These are phyloP conservation scores for Pseudohalonectria lignicola DNA, from an alignment of 2,329 filamentous ascomycete species.

Conservation along the genomic window DNA sequence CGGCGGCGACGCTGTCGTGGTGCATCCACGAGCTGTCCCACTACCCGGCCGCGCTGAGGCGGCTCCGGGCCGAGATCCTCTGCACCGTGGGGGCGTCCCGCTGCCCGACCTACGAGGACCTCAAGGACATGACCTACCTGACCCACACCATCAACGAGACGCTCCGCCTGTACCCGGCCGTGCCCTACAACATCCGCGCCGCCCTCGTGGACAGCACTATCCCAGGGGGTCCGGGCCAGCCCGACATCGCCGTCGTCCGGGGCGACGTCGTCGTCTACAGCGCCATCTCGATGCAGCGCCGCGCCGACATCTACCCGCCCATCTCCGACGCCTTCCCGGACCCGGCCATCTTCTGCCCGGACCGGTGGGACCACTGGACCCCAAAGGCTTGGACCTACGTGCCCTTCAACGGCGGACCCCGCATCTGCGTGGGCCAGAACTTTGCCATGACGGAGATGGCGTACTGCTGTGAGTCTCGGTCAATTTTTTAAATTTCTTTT, in stretches of 20 bases:
- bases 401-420: constrained; percentile 25
- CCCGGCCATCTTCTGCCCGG: constrained; percentile 15
- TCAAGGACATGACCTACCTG: constrained; percentile 37
- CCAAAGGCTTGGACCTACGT: constrained; percentile 21
- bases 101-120: constrained; percentile 33
- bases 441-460: constrained; percentile 49
- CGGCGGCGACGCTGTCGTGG: constrained; percentile 30
- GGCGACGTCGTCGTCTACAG: constrained; percentile 14
- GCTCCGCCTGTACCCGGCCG: constrained; percentile 15
- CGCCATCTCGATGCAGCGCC: constrained; percentile 16
- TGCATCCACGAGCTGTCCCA: constrained; percentile 24
- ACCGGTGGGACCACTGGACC: constrained; percentile 17
- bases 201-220: constrained; percentile 14
- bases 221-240: constrained; percentile 11
- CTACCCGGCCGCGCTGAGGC: constrained; percentile 22
- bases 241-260: constrained; percentile 12
- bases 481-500: constrained; percentile 14
- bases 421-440: constrained; percentile 45
- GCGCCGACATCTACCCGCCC: constrained; percentile 15
- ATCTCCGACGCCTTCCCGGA: constrained; percentile 13
- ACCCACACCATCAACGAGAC: constrained; percentile 31
- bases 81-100: constrained; percentile 14
- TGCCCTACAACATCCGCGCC: constrained; percentile 16
- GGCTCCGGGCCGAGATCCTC: constrained; percentile 23
- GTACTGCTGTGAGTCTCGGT: constrained; percentile 28